Evolutionary conservation across 2,329 filamentous ascomycete genomes (phyloP).

Genomic region (Pezizomycotina sp.): DNA sequence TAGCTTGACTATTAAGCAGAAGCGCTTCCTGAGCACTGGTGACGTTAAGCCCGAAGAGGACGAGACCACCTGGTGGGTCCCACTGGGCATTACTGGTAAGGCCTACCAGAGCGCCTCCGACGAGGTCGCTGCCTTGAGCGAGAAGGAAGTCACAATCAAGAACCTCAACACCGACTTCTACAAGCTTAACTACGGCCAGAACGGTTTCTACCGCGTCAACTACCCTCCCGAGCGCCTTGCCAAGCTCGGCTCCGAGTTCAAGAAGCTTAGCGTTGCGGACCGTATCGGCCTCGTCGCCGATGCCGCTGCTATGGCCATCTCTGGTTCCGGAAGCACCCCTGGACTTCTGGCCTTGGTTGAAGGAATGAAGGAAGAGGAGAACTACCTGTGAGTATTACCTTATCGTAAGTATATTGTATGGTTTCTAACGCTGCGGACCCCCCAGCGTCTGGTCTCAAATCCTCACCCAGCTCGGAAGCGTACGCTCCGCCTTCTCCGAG

Average conservation of each 20-base stretch:
- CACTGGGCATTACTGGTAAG: conserved; percentile 68
- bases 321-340: conserved; percentile 67
- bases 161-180: conserved; percentile 69
- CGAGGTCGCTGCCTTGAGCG: conserved; percentile 51
- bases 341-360: conserved; percentile 70
- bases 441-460: conserved; percentile 67
- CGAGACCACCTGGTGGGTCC: conserved; percentile 87
- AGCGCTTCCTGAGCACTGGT: conserved; percentile 77
- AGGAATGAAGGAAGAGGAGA: conserved; percentile 64
- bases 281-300: conserved; percentile 88
- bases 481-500: conserved; percentile 72
- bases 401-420: conserved; percentile 8
- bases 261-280: conserved; percentile 65
- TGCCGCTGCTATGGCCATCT: conserved; percentile 71
- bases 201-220: conserved; percentile 83
- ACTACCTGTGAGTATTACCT: conserved; percentile 45
- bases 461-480: conserved; percentile 53
- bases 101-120: conserved; percentile 33
- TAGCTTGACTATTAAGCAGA: conserved; percentile 68
- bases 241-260: conserved; percentile 61
- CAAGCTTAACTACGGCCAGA: conserved; percentile 80
- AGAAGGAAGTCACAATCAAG: conserved; percentile 59
- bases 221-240: conserved; percentile 71
- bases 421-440: conserved; percentile 19
- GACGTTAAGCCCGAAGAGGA: conserved; percentile 86